A percentile compares a stretch with the other conserved stretches of the same genome.
Conservation (phyloP, 164 flowering plant genomes). For the Taxillus chinensis region DNA sequence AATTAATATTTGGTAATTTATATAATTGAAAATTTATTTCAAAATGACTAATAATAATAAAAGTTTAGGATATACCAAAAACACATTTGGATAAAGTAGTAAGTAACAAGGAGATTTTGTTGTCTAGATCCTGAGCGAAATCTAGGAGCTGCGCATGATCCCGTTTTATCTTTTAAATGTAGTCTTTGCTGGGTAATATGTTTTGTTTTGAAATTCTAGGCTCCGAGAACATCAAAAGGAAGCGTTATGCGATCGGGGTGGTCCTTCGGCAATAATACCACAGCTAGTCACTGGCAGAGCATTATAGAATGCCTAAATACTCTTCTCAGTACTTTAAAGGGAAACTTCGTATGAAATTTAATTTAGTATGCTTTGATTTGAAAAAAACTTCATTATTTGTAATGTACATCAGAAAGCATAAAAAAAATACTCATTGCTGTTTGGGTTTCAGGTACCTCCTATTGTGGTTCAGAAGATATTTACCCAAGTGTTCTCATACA, state of each 20-base stretch:
- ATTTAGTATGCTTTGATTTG: background rate
- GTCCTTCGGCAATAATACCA: conserved; percentile 1
- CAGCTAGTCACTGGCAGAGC: conserved; percentile 5
- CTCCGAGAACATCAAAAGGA: background rate
- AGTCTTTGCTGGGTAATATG: too few species aligned
- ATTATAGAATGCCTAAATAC: background rate
- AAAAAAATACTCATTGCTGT: conserved; percentile 5
- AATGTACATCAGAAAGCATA: background rate
- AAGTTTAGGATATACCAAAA: too few species aligned
- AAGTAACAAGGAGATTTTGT: too few species aligned
- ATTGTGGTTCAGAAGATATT: conserved; percentile 48
- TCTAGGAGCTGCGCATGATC: too few species aligned
- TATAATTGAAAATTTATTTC: too few species aligned
- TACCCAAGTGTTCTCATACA: conserved; percentile 49
- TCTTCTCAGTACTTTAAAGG: background rate
- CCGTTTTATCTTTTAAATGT: too few species aligned
- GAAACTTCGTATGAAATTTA: background rate
- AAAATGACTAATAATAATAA: too few species aligned
- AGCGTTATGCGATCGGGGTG: background rate
- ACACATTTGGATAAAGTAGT: too few species aligned
- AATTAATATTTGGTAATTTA: too few species aligned
- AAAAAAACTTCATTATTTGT: background rate
- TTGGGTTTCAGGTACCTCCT: conserved; percentile 40
- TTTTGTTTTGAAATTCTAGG: background rate
- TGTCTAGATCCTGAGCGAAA: too few species aligned